Percentiles rank a stretch among this genome's conserved stretches.
Evolutionary conservation across 2,329 filamentous ascomycete species (phyloP).

Genomic region (Colletotrichum sojae): DNA sequence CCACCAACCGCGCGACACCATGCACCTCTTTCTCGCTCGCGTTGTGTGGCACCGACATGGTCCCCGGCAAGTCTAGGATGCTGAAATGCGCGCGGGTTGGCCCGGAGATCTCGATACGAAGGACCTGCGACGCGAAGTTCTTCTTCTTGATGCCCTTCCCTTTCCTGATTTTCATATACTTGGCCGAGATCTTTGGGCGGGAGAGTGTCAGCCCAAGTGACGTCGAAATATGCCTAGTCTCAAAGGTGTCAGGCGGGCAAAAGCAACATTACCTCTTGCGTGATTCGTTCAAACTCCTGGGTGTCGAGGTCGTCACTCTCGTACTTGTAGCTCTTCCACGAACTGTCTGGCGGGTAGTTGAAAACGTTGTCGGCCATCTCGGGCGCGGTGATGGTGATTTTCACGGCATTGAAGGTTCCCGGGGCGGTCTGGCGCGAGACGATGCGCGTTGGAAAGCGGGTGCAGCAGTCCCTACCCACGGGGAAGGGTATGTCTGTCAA

Average conservation of each 20-base stretch:
- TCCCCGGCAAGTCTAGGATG: constrained; percentile 55
- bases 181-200: constrained; percentile 44
- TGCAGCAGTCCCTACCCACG: constrained; percentile 50
- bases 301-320: constrained; percentile 45
- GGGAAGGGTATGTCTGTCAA: constrained; percentile 56
- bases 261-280: constrained; percentile 47
- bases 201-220: not conserved
- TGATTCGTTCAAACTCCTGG: constrained; percentile 48
- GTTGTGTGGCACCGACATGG: constrained; percentile 44
- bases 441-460: constrained; percentile 55
- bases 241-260: no score
- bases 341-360: constrained; percentile 38
- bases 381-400: constrained; percentile 50
- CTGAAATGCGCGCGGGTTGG: constrained; percentile 54
- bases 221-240: no score
- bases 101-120: constrained; percentile 55
- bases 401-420: constrained; percentile 46
- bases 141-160: constrained; percentile 44
- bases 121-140: constrained; percentile 55
- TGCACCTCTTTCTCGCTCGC: constrained; percentile 49
- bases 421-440: constrained; percentile 52
- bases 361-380: constrained; percentile 45
- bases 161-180: constrained; percentile 49
- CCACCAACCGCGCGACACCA: constrained; percentile 50
- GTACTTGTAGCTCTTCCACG: constrained; percentile 44